These are phyloP conservation scores for Penicillium turbatum DNA, from an alignment of 495 filamentous ascomycete species.

Conservation along the genomic window DNA sequence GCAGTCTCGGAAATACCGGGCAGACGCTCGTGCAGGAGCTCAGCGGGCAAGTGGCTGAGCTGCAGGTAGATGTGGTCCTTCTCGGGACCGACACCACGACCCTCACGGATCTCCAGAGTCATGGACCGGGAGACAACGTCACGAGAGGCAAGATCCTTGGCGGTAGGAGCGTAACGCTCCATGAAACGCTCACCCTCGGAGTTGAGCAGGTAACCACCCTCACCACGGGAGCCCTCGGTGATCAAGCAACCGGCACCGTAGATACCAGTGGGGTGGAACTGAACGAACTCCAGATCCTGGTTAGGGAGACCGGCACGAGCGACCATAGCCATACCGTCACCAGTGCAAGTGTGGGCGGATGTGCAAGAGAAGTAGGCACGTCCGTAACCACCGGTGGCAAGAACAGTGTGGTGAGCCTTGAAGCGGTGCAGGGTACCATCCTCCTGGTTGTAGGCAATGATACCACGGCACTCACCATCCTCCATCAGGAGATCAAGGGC, in stretches of 20 bases:
- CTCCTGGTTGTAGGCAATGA: slow-evolving; percentile 96
- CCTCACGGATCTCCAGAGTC: slow-evolving; percentile 96
- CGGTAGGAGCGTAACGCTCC: slow-evolving; percentile 96
- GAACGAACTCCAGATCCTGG: slow-evolving; percentile 99
- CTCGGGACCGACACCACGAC: slow-evolving; percentile 89
- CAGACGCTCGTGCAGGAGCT: slow-evolving; percentile 90
- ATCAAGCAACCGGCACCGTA: slow-evolving; percentile 98
- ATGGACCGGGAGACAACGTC: slow-evolving; percentile 95
- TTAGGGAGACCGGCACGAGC: slow-evolving; percentile 95
- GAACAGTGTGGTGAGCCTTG: slow-evolving; percentile 89
- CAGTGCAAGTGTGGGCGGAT: slow-evolving; percentile 95
- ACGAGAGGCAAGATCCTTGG: slow-evolving; percentile 91
- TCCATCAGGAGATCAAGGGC: slow-evolving; percentile 95
- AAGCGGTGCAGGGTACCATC: slow-evolving; percentile 96
- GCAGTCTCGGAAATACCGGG: slow-evolving; percentile 98
- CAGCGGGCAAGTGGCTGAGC: slow-evolving; percentile 85
- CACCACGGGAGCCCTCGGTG: slow-evolving; percentile 95
- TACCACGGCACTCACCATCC: slow-evolving; percentile 90
- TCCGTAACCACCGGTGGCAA: slow-evolving; percentile 94
- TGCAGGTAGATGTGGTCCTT: slow-evolving; percentile 98
- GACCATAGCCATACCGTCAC: slow-evolving; percentile 99
- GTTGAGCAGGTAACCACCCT: slow-evolving; percentile 97
- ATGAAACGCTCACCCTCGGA: slow-evolving; percentile 97
- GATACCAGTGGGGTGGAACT: slow-evolving; percentile 99
- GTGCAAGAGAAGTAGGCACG: slow-evolving; percentile 98